These are phyloP conservation scores for Inga laurina DNA, from an alignment of 306 rosid species.

Conservation along the genomic window DNA sequence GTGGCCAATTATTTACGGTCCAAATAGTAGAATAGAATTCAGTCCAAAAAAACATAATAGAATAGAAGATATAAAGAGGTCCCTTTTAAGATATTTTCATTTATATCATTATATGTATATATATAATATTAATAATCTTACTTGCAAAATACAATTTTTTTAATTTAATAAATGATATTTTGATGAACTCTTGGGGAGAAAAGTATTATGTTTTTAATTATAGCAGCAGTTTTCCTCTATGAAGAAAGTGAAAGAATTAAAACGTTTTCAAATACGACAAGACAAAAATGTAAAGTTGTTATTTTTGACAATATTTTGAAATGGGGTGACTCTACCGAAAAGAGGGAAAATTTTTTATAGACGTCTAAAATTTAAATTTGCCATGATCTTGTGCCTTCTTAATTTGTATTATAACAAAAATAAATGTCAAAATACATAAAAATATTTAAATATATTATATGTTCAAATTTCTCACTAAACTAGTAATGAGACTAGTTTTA, in stretches of 20 bases:
- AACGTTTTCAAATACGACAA: not conserved
- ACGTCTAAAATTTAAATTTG: not conserved
- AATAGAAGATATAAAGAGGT: not conserved
- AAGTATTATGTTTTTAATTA: not conserved
- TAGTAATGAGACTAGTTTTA: too few species aligned
- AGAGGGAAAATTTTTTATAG: too few species aligned
- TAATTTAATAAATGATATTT: too few species aligned
- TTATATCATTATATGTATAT: not conserved
- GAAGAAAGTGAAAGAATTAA: not conserved
- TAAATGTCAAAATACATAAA: not conserved
- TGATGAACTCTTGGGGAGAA: not conserved
- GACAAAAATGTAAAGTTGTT: not conserved
- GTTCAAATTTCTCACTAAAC: not conserved
- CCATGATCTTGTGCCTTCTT: not conserved
- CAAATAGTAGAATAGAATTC: not conserved
- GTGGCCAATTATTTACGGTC: constrained; percentile 33
- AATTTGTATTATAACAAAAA: not conserved
- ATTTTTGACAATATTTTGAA: not conserved
- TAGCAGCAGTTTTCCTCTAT: not conserved
- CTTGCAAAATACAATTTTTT: not conserved
- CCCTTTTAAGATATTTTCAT: not conserved
- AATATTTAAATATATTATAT: not conserved
- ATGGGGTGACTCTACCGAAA: not conserved
- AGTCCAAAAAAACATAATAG: too few species aligned
- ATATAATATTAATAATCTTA: too few species aligned